phyloP scores from a whole-genome alignment of 768 basidiomycete genomes.

The Tricholoma furcatifolium region DNA sequence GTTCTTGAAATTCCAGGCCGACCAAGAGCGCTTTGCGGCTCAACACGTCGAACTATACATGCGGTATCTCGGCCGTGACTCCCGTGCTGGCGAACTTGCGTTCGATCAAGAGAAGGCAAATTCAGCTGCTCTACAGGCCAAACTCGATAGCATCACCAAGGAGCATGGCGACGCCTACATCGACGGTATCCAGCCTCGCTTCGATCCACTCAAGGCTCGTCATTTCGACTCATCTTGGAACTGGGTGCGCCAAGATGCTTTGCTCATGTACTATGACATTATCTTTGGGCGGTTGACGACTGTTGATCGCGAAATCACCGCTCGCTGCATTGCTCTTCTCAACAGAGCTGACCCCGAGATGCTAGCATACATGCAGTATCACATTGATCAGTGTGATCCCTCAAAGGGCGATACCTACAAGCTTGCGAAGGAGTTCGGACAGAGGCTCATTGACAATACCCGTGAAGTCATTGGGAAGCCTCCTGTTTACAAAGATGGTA shows the following conservation, averaged over 20 bases:
- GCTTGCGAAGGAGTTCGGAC: conserved; percentile 96
- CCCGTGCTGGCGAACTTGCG: conserved; percentile 87
- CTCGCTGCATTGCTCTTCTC: conserved; percentile 95
- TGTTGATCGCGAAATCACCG: conserved; percentile 94
- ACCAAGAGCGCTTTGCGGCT: conserved; percentile 88
- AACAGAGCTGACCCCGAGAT: conserved; percentile 95
- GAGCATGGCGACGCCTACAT: conserved; percentile 96
- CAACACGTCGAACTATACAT: conserved; percentile 96
- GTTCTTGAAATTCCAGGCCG: conserved; percentile 93
- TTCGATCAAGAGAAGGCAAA: conserved; percentile 85
- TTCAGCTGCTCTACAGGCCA: conserved; percentile 69
- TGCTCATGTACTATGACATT: conserved; percentile 98
- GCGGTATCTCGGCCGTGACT: conserved; percentile 93
- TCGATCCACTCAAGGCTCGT: conserved; percentile 94
- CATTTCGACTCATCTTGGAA: conserved; percentile 99
- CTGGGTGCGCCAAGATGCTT: conserved; percentile 96
- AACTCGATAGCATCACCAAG: conserved; percentile 81
- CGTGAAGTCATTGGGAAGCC: conserved; percentile 77
- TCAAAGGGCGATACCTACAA: conserved; percentile 87
- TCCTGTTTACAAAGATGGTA: conserved; percentile 96
- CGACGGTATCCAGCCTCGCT: conserved; percentile 92
- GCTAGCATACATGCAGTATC: conserved; percentile 92
- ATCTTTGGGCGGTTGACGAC: conserved; percentile 93
- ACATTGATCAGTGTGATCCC: conserved; percentile 82
- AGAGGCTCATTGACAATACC: conserved; percentile 93